Evolutionary conservation across 176 grass and related monocot genomes (phyloP).

Genomic region (Cenchrus purpureus): DNA sequence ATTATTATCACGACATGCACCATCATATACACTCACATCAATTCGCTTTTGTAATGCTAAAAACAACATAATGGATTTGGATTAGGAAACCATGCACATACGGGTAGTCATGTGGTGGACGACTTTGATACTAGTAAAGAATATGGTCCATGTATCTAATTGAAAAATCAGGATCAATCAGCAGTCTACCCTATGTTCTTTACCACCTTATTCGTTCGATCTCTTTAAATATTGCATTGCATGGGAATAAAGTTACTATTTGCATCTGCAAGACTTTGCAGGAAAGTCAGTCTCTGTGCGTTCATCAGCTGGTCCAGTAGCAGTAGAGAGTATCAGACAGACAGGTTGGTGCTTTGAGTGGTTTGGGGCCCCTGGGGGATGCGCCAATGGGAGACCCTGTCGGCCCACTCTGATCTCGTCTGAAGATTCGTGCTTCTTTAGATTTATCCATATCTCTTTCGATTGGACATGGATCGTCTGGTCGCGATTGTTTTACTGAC

Average conservation of each 20-base stretch:
- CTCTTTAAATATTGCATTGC: not conserved
- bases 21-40: not conserved
- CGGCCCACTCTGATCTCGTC: constrained; percentile 36
- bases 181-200: not conserved
- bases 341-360: not conserved
- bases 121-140: not conserved
- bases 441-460: constrained; percentile 28
- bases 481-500: constrained; percentile 24
- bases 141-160: not conserved
- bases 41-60: not conserved
- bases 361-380: not conserved
- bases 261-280: constrained; percentile 3
- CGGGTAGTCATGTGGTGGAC: not conserved
- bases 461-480: not conserved
- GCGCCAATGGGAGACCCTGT: constrained; percentile 34
- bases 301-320: not conserved
- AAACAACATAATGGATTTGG: not conserved
- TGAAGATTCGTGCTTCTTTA: constrained; percentile 40
- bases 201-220: not conserved
- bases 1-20: too few species aligned
- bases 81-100: not conserved
- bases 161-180: not conserved
- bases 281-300: constrained; percentile 14
- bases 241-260: not conserved
- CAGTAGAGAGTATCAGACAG: not conserved